These are phyloP conservation scores for Mycosphaerella sp. DNA, from an alignment of 2,329 filamentous ascomycete species.

Conservation along the genomic window DNA sequence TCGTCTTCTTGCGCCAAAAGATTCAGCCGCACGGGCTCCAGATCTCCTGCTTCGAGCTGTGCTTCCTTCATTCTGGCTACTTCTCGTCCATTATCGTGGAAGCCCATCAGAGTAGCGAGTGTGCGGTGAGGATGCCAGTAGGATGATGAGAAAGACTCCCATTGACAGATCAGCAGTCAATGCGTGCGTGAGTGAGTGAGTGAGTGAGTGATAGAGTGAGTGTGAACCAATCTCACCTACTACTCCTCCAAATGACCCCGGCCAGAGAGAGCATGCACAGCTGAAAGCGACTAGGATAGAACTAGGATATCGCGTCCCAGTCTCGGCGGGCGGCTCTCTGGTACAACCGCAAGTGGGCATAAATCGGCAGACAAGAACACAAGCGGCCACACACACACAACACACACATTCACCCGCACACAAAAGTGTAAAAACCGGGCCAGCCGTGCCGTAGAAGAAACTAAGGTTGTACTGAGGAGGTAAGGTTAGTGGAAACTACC, in stretches of 20 bases:
- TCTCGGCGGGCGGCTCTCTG: conserved; percentile 6
- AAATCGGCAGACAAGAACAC: background rate
- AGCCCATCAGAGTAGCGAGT: conserved; percentile 6
- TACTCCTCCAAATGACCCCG: too few relatives aligned
- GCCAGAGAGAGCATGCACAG: too few relatives aligned
- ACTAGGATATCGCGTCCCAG: conserved; percentile 1
- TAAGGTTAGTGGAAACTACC: too few relatives aligned
- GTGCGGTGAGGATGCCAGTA: background rate
- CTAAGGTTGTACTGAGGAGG: too few relatives aligned
- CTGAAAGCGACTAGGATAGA: background rate
- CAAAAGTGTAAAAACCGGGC: too few relatives aligned
- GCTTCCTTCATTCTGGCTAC: conserved; percentile 17
- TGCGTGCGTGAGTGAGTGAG: too few relatives aligned
- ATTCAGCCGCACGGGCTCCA: conserved; percentile 16
- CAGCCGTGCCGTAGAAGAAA: too few relatives aligned
- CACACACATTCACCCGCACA: too few relatives aligned
- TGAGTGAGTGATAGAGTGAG: too few relatives aligned
- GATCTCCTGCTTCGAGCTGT: conserved; percentile 20
- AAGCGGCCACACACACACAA: background rate
- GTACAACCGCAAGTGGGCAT: background rate
- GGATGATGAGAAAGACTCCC: too few relatives aligned
- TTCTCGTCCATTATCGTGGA: conserved; percentile 14
- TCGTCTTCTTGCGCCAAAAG: conserved; percentile 23
- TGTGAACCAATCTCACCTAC: background rate
- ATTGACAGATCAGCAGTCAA: too few relatives aligned